Percentiles rank a stretch among this genome's conserved stretches.
These are phyloP conservation scores for Plenodomus biglobosus DNA, from an alignment of 2,329 filamentous ascomycete species.

Conservation along the genomic window DNA sequence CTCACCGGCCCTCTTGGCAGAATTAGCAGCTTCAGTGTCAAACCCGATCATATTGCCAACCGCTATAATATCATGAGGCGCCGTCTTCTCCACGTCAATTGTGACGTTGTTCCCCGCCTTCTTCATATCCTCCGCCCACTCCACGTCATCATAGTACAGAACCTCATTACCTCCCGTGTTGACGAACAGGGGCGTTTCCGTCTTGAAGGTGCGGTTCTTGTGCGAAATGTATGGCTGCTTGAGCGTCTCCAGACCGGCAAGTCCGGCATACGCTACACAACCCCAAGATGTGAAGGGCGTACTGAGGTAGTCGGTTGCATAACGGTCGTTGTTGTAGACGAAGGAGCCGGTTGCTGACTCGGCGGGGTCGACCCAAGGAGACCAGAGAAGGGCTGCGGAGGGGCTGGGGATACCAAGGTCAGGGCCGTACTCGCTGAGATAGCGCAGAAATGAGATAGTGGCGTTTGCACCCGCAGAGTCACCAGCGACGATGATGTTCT, in stretches of 20 bases:
- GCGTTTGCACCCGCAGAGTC: conserved; percentile 56
- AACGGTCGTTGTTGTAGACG: conserved; percentile 38
- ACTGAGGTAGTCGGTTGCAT: conserved; percentile 48
- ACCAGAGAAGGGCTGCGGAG: conserved; percentile 47
- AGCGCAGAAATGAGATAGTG: conserved; percentile 50
- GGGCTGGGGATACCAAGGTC: conserved; percentile 41
- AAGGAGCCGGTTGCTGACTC: conserved; percentile 26
- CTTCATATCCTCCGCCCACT: conserved; percentile 44
- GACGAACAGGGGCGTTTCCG: conserved; percentile 46
- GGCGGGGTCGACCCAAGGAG: conserved; percentile 47
- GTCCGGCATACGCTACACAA: conserved; percentile 35
- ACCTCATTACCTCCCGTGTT: conserved; percentile 48
- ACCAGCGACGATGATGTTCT: conserved; percentile 50
- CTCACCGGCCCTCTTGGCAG: conserved; percentile 43
- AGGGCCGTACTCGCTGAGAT: conserved; percentile 47
- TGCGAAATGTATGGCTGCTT: conserved; percentile 44
- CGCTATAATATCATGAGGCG: conserved; percentile 52
- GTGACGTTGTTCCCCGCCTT: conserved; percentile 47
- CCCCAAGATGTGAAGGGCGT: conserved; percentile 49
- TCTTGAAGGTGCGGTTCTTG: conserved; percentile 44
- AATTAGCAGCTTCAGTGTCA: conserved; percentile 39
- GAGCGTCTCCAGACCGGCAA: conserved; percentile 13
- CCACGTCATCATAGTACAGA: conserved; percentile 45
- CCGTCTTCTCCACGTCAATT: conserved; percentile 45
- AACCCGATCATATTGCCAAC: conserved; percentile 49